Evolutionary conservation across 2,329 filamentous ascomycete genomes (phyloP).

Genomic region (Sporothrix luriei): DNA sequence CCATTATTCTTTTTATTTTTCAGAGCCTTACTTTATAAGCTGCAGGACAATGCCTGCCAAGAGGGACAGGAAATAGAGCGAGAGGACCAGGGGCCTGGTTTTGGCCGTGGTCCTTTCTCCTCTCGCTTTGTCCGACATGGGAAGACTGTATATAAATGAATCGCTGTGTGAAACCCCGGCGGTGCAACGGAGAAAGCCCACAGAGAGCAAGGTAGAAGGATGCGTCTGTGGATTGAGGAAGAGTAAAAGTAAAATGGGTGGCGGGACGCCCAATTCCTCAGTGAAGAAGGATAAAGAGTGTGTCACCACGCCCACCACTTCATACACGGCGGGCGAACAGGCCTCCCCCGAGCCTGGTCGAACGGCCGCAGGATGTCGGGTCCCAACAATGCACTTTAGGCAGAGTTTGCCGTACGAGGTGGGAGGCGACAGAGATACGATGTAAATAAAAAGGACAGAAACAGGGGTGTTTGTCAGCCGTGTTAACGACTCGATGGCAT

Average conservation of each 20-base stretch:
- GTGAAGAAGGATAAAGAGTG: neutral
- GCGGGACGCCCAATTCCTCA: neutral
- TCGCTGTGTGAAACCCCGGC: neutral
- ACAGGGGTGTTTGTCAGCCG: neutral
- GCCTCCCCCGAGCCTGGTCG: constrained; percentile 21
- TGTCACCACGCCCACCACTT: neutral
- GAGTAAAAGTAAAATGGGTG: neutral
- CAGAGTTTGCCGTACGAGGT: neutral
- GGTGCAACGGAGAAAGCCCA: neutral
- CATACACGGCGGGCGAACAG: neutral
- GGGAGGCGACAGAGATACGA: neutral
- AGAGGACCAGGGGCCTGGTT: neutral
- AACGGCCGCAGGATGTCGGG: neutral
- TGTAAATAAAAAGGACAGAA: neutral
- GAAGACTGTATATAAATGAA: neutral
- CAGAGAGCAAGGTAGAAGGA: neutral
- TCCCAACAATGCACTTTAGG: neutral
- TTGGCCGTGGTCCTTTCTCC: neutral
- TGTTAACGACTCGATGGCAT: too few relatives aligned
- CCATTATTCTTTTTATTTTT: neutral
- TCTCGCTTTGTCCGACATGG: neutral
- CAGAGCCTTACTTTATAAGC: neutral
- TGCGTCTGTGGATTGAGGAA: neutral
- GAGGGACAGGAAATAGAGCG: neutral
- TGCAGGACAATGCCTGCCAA: neutral